Evolutionary conservation across 2,329 filamentous ascomycete species (phyloP), one percentile per base, ranked within the genome.

Genomic region (Simplicillium aogashimaense): DNA sequence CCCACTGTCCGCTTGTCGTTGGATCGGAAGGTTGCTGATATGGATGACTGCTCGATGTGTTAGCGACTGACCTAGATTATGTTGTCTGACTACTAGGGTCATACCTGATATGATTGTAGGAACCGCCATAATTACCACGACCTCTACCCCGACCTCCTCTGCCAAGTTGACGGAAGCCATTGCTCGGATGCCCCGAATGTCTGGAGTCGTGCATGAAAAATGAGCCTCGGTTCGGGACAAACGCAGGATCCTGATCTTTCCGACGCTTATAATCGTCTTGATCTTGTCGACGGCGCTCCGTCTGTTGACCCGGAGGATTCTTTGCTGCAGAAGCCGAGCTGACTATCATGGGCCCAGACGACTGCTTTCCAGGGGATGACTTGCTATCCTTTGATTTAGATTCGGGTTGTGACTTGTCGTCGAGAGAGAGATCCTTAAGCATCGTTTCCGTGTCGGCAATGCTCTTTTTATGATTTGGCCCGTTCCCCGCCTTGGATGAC

Each of bases 131-230:
- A 37, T 72, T 67, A 43, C 74, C 72, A 53, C 76, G 65, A 37
- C 78, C 86, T 60, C 76, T 69, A 12, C 30, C 30, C 15, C 30
- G 30, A 12, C 30, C 30, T 7, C 78, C 81, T 60, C 81, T 73
- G 28, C 75, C 75, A 58, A 81, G 83, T 11, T 81, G 76, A 42
- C 84, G 73, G 61, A 90, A 87, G 39, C 83, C 83, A 61, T 89
- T 90, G 39, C 81, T 75, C 48, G 80, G 78, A 35, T 81, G 76
- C n/a, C 83, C 83, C 41, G 83, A 77, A 51, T 86, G 81, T 46
- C 87, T 78, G 54, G 92, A 86, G 58, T 97, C 92, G 61, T 97
- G 90, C 78, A 97, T 88, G 67, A 95, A 97, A 69, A 97, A 97
- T 46, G 86, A 83, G 43, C 92, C 92, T 49, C 90, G 74, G 55